Evolutionary conservation across 495 filamentous ascomycete species (phyloP).

Genomic region (Cladorrhinum samala): DNA sequence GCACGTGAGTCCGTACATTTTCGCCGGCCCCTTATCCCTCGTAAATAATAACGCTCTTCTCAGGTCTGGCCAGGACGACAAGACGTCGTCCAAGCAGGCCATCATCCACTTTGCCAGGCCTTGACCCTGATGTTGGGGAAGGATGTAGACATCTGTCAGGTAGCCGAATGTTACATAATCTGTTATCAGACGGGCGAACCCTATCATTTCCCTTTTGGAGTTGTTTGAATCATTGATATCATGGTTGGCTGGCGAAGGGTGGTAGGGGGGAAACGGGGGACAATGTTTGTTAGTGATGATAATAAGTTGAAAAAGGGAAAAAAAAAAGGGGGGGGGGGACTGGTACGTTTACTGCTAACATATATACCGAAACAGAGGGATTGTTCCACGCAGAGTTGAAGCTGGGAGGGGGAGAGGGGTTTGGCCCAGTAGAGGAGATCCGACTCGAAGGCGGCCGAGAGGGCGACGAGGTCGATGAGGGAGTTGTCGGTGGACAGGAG

Average conservation of each 20-base stretch:
- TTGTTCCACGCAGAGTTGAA: conserved; percentile 43
- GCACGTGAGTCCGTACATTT: conserved; percentile 43
- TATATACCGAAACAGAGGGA: conserved; percentile 54
- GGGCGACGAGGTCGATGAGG: conserved; percentile 41
- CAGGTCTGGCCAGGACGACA: conserved; percentile 51
- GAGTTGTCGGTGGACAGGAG: conserved; percentile 46
- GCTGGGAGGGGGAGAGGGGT: conserved; percentile 28
- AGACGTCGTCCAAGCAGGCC: conserved; percentile 47
- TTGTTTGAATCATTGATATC: not conserved
- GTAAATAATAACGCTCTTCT: conserved; percentile 51
- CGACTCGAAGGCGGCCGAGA: conserved; percentile 46
- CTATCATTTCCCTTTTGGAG: conserved; percentile 34
- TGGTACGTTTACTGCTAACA: conserved; percentile 1
- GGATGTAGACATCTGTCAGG: conserved; percentile 62
- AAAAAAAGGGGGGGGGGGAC: not conserved
- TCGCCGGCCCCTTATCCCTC: conserved; percentile 24
- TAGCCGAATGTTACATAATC: conserved; percentile 62
- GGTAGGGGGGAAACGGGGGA: no score
- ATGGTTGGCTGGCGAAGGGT: no score
- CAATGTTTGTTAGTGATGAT: no score
- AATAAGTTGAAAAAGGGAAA: not conserved
- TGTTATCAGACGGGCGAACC: conserved; percentile 58
- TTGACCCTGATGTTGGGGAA: conserved; percentile 48
- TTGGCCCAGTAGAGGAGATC: conserved; percentile 53
- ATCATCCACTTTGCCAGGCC: conserved; percentile 61